Percentiles rank a stretch among this genome's conserved stretches.
These are phyloP conservation scores for Panaeolus papilionaceus DNA, from an alignment of 768 basidiomycete genomes.

Conservation along the genomic window DNA sequence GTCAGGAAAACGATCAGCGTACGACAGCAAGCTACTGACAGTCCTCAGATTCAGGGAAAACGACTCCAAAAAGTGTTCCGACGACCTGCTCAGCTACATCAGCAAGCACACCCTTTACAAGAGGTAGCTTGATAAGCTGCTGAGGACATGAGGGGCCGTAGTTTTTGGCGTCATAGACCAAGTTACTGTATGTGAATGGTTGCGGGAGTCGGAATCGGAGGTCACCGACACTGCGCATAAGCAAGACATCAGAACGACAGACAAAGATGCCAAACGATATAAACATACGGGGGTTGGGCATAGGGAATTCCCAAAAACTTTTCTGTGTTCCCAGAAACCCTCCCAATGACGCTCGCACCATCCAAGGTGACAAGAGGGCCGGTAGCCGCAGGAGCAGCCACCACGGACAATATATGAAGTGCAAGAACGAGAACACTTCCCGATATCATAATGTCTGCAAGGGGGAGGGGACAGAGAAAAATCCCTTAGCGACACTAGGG, in stretches of 20 bases:
- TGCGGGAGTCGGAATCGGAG: conserved; percentile 52
- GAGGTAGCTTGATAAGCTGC: conserved; percentile 39
- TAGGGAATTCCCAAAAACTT: conserved; percentile 55
- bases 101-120: conserved; percentile 29
- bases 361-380: conserved; percentile 44
- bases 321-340: conserved; percentile 34
- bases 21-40: conserved; percentile 36
- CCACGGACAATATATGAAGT: conserved; percentile 10
- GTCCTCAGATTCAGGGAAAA: conserved; percentile 46
- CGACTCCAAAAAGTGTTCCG: conserved; percentile 29
- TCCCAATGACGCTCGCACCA: conserved; percentile 46
- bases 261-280: not conserved
- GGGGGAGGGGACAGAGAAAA: not conserved
- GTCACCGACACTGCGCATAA: conserved; percentile 37
- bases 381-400: conserved; percentile 10
- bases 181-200: conserved; percentile 43
- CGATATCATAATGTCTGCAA: not conserved
- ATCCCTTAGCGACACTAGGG: not conserved
- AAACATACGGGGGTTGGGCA: conserved; percentile 53
- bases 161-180: conserved; percentile 40
- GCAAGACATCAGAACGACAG: not conserved
- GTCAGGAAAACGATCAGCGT: too few relatives aligned
- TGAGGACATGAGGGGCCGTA: conserved; percentile 58
- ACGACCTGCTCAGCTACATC: conserved; percentile 33
- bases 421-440: conserved; percentile 15